Evolutionary conservation across 495 filamentous ascomycete species (phyloP), one percentile per base, ranked within the genome.

Genomic region (Xylaria acuta): DNA sequence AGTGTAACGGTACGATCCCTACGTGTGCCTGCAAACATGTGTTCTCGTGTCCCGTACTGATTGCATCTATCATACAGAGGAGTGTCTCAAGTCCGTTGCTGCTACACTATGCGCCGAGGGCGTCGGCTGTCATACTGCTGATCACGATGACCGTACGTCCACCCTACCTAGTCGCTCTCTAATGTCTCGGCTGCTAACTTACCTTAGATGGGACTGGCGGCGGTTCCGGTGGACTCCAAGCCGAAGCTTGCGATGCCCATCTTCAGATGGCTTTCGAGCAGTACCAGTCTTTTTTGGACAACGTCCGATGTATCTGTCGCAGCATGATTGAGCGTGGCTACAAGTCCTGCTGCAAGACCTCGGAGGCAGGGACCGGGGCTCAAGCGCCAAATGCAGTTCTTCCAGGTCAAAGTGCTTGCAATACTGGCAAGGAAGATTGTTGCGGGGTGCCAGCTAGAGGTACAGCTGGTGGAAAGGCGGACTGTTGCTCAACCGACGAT

Each of bases 271-370:
- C 69, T 54, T 71, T 71, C 34, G 59, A 49, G 18, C 69, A 54
- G 45, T 71, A 71, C 32, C 40, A 53, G 40, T 62, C 69, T n/a
- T 71, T 64, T 38, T 56, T 71, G 40, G 69, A 71, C 12, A 53
- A 51, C 20, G 69, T 64, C 11, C 40, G 69, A 40, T 71, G 69
- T 41, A 71, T 71, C 43, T 71, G 69, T 32, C 69, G 59, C 12
- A 65, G 43, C 59, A 63, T 71, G 58, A 62, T 71, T 32, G 69
- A 71, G 18, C 69, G 69, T 64, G 69, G 69, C 20, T 67, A 54
- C 36, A 67, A 54, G 34, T 56, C 65, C 43, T 67, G 65, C 34
- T 67, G 65, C 65, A 67, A 67, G 34, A 3, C 49, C 30, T 18
- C 65, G 49, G 65, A 43, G 5, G 47, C 11, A 20, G 64, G 6